Evolutionary conservation across 225 moss, liverwort and hornwort species (phyloP), one percentile per base, ranked within the genome.

Genomic region (Pseudoscleropodium purum): DNA sequence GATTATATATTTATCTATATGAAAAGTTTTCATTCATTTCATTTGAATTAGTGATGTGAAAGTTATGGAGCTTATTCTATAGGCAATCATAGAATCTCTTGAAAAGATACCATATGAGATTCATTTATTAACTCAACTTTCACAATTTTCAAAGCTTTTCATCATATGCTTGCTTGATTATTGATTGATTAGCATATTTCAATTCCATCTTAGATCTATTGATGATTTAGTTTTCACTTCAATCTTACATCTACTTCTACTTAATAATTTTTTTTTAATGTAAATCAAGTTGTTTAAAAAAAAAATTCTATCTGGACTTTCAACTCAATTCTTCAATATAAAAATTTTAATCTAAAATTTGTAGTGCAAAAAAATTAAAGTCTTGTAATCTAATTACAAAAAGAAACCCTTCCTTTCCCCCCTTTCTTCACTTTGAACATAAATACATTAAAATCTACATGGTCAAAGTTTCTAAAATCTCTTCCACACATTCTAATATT

Each of bases 151-250:
- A 74, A 43, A 74, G 2, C 1, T 6, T 45, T 43, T 30, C 3
- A 3, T 45, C 1, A 3, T 45, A 29, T 10, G 2, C 10, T 30
- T 45, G 2, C 3, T 2, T 10, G 2, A 18, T 74, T 3, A 29
- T 1, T 0, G 0, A 25, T 29, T 3, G 1, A 45, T 3, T 17
- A 45, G 1, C 10, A 29, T 30, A 1, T 45, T 74, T 45, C 6
- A 47, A 31, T 75, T 75, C 19, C 11, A 31, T 75, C 30, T 31
- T 75, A 75, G 19, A 31, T 0, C 18, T 47, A 31, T 6, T 31
- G 11, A 31, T 18, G 4, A 75, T 75, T 75, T 75, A 18, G 0
- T 30, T 30, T 39, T 74, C 5, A 9, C 30, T 74, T 11, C 45
- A 74, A 47, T 75, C 6, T 75, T 3, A 1, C 3, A 45, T 13